These are phyloP conservation scores for Panaeolus cyanescens DNA, from an alignment of 768 basidiomycete species.

Conservation along the genomic window DNA sequence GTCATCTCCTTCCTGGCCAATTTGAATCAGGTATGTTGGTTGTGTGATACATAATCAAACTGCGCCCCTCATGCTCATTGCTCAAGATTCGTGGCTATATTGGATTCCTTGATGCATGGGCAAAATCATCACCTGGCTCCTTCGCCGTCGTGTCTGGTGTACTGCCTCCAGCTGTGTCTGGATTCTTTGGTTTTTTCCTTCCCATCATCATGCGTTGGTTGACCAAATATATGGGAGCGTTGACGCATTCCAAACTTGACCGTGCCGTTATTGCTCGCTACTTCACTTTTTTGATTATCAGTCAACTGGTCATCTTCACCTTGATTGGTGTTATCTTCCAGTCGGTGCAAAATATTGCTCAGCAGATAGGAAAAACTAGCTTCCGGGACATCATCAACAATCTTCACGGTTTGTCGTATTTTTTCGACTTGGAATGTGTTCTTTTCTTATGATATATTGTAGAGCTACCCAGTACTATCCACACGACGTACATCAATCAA, in stretches of 20 bases:
- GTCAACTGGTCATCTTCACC: conserved; percentile 93
- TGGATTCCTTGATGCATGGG: conserved; percentile 76
- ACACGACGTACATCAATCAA: conserved; percentile 89
- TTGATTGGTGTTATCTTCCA: conserved; percentile 85
- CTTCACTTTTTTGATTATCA: conserved; percentile 91
- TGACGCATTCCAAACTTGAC: conserved; percentile 80
- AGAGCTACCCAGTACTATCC: conserved; percentile 75
- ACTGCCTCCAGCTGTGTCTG: conserved; percentile 85
- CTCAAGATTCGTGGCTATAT: conserved; percentile 66
- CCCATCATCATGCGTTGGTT: conserved; percentile 91
- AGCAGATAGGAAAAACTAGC: conserved; percentile 45
- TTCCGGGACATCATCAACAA: conserved; percentile 48
- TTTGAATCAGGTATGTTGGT: conserved; percentile 65
- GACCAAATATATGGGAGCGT: conserved; percentile 68
- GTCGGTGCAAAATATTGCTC: conserved; percentile 53
- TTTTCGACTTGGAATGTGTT: neutral
- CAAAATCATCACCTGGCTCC: conserved; percentile 53
- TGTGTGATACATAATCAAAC: neutral
- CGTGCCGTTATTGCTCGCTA: conserved; percentile 92
- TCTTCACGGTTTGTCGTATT: conserved; percentile 40
- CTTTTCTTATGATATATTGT: conserved; percentile 1
- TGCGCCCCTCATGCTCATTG: neutral
- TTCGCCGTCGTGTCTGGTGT: conserved; percentile 93
- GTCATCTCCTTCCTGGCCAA: conserved; percentile 92
- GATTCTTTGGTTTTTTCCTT: conserved; percentile 86